These are phyloP conservation scores for Globisporangium viniferum DNA, from an alignment of 352 stramenopile genomes.

Conservation along the genomic window DNA sequence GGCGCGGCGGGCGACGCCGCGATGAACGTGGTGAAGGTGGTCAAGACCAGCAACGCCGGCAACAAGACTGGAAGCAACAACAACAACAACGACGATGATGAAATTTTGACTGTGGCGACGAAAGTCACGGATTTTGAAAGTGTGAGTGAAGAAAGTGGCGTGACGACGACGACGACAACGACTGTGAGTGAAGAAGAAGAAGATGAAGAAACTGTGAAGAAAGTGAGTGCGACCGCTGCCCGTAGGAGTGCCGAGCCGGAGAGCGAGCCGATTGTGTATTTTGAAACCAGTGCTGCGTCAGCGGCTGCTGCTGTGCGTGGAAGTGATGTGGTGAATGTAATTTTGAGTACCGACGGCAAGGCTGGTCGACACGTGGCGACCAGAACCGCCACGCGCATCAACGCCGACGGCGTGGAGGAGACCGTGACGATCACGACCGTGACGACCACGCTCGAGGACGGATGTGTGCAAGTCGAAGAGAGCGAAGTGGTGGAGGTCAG, in stretches of 20 bases:
- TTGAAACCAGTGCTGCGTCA: constrained; percentile 4
- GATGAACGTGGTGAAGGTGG: constrained; percentile 4
- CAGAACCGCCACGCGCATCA: neutral
- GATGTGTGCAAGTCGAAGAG: neutral
- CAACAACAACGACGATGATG: neutral
- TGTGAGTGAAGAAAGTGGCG: constrained; percentile 16
- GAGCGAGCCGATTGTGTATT: constrained; percentile 13
- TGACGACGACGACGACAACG: constrained; percentile 24
- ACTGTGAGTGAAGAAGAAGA: constrained; percentile 25
- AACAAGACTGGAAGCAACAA: neutral
- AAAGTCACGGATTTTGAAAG: constrained; percentile 19
- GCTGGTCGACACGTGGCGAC: neutral
- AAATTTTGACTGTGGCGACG: constrained; percentile 13
- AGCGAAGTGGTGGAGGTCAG: too few species aligned
- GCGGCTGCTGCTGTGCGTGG: constrained; percentile 3
- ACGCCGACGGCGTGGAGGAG: constrained; percentile 20
- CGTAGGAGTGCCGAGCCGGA: constrained; percentile 5
- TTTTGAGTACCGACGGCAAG: constrained; percentile 1
- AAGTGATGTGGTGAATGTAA: constrained; percentile 10
- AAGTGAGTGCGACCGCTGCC: neutral
- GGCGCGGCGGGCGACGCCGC: constrained; percentile 2
- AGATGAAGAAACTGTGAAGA: constrained; percentile 3
- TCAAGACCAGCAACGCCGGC: neutral
- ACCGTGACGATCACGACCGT: constrained; percentile 20
- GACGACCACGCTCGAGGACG: neutral